Evolutionary conservation across 1,284 basidiomycete species (phyloP), one percentile per base, ranked within the genome.

Genomic region (Malassezia sp.): DNA sequence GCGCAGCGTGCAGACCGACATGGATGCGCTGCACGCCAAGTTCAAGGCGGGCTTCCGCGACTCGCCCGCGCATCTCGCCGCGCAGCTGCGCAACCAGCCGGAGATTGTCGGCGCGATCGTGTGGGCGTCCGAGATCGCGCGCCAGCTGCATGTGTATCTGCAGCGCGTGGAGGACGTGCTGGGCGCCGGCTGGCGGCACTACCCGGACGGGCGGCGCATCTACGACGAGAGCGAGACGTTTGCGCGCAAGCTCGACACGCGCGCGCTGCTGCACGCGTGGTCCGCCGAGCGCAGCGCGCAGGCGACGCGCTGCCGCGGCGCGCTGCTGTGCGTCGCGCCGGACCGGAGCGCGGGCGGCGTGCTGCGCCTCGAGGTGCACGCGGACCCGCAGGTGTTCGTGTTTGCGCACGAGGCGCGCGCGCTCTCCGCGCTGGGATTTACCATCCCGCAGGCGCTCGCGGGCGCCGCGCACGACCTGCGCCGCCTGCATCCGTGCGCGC

Each of bases 131-230:
- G 91, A 97, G 74, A 97, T 99, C 57, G 91, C 96, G 67, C 81
- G 89, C 6, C 93, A 99, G 71, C 79, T 99, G 11, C 77, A 85
- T 56, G 83, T 86, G 2, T 96, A 96, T 74, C 96, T 97, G 89
- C 93, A 90, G 72, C 85, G 90, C n/a, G 91, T 97, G 42, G 90
- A 96, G 69, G 91, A 96, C 69, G 93, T 97, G 2, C 81, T 99
- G 10, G 93, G 91, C 8, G 89, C 88, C 71, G 90, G 88, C 6
- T 97, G 91, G 91, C 90, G 95, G 70, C 80, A 89, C 53, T 97
- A 97, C 60, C 88, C 91, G n/a, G 91, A 99, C 62, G 93, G 93
- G 5, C 88, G 95, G 71, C 89, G 90, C 65, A 82, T 99, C 0
- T 86, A 93, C 63, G 82, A 82, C 31, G 91, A 97, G 71, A 84